Base-by-base conservation (phyloP, 2,329 filamentous ascomycete genomes). In the Emydomyces testavorans region DNA sequence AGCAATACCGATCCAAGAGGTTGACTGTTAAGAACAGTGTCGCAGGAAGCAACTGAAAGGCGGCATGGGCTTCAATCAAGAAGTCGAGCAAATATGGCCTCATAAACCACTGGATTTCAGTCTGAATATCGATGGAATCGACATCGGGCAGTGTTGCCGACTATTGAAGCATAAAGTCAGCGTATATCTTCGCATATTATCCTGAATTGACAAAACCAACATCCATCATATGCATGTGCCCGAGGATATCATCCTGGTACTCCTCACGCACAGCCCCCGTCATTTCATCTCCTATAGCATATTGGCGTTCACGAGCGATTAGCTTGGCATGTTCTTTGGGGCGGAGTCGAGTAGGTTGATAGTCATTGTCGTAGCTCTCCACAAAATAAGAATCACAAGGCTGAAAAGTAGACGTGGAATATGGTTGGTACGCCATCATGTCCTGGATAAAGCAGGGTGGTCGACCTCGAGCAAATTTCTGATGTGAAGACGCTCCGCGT, bases 81-180 rank as follows among this genome's bases (percentile, higher is more conserved):
- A 98, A 98, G 72, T 98, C 92, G 63, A 98, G 85, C 29, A 98
- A 81, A 67, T 95, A 96, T 0, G 92, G 92, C 60, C 92, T 77
- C 92, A 98, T 98, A 71, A 93, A 96, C 92, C 92, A 98, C 65
- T 96, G 88, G 54, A 98, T 96, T 75, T 98, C 92, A 56, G 89
- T 88, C 70, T 98, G 92, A 68, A 96, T 95, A 66, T 98, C 92
- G 65, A 98, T 98, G 29, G 93, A 88, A 66, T 90, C 90, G 65
- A 94, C 90, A 67, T 98, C 92, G 46, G 92, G 86, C 56, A 96
- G 74, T 23, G 92, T 96, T 69, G 93, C 84, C 60, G 82, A 78
- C 79, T 82, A 56, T 47, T 47, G 29, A 67, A 59, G 53, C 51
- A n/a, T 34, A 40, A 45, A 49, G 4, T 21, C 46, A 15, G 44